phyloP scores from a whole-genome alignment of 116 monocot genomes.

The Cymodocea nodosa region DNA sequence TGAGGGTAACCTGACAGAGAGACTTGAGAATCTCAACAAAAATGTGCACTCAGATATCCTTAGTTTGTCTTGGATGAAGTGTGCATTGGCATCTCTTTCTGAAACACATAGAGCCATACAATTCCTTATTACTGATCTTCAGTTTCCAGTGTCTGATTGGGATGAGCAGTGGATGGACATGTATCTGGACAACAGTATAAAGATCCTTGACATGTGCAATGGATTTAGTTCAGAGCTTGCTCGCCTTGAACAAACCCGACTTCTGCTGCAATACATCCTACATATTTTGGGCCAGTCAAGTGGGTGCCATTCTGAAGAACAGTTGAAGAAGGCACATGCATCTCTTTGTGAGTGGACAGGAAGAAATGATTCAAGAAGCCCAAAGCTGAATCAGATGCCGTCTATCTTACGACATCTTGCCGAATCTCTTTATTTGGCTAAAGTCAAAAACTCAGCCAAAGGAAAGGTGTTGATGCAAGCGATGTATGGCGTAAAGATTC shows the following conservation, averaged over 20 bases:
- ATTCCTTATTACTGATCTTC: conserved; percentile 49
- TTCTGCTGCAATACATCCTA: conserved; percentile 39
- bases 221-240: conserved; percentile 62
- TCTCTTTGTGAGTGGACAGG: conserved; percentile 44
- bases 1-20: conserved; percentile 38
- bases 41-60: conserved; percentile 26
- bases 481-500: conserved; percentile 56
- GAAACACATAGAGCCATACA: conserved; percentile 40
- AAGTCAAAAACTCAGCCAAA: conserved; percentile 52
- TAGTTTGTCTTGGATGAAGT: conserved; percentile 61
- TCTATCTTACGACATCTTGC: conserved; percentile 24
- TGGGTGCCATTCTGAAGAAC: conserved; percentile 17
- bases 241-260: conserved; percentile 44
- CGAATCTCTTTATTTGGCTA: conserved; percentile 17
- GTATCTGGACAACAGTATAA: conserved; percentile 67
- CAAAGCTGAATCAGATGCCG: conserved; percentile 31
- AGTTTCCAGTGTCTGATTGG: conserved; percentile 74
- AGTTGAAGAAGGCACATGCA: conserved; percentile 14
- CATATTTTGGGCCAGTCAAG: conserved; percentile 21
- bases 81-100: conserved; percentile 35
- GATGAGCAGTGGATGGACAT: conserved; percentile 65
- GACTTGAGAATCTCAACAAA: conserved; percentile 41
- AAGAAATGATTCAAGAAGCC: conserved; percentile 11
- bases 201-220: conserved; percentile 75
- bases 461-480: conserved; percentile 56